Conservation (phyloP, 805 yeast genomes). For the Diddensiella santjacobensis region DNA sequence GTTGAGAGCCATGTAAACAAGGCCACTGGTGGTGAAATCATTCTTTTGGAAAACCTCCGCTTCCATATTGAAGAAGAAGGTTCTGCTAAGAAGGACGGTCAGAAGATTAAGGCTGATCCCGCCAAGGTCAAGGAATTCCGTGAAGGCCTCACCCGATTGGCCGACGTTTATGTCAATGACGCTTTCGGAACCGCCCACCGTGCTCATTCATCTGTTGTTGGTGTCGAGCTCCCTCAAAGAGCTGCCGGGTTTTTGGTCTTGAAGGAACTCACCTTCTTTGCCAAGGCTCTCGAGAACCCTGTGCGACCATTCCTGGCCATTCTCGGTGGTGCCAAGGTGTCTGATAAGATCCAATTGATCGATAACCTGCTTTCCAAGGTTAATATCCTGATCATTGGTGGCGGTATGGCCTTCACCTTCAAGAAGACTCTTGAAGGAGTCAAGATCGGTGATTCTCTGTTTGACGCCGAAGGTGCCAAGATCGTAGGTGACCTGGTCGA, state of each 20-base stretch:
- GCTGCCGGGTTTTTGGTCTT: conserved; percentile 99
- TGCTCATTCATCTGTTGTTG: conserved; percentile 99
- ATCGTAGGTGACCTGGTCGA: conserved; percentile 86
- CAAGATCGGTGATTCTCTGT: conserved; percentile 88
- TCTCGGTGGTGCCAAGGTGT: conserved; percentile 98
- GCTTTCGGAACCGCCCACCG: conserved; percentile 99
- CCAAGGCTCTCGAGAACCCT: conserved; percentile 98
- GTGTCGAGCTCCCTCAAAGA: conserved; percentile 89
- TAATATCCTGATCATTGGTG: conserved; percentile 90
- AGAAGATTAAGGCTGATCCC: conserved; percentile 87
- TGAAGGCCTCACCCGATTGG: conserved; percentile 81
- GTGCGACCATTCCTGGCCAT: conserved; percentile 97
- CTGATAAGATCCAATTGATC: conserved; percentile 97
- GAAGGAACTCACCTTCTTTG: conserved; percentile 95
- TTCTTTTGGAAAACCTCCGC: conserved; percentile 94
- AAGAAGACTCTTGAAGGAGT: conserved; percentile 85
- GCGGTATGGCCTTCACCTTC: conserved; percentile 99
- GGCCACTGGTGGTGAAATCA: conserved; percentile 74
- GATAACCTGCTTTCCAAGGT: conserved; percentile 93
- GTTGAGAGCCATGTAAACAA: conserved; percentile 75
- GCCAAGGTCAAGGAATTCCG: conserved; percentile 86
- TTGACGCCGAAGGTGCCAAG: conserved; percentile 92
- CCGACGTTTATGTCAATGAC: conserved; percentile 95
- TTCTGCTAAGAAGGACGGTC: conserved; percentile 88
- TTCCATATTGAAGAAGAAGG: conserved; percentile 82